Evolutionary conservation across 2,329 filamentous ascomycete species (phyloP), one percentile per base, ranked within the genome.

Genomic region (Pseudocercospora pini-densiflorae): DNA sequence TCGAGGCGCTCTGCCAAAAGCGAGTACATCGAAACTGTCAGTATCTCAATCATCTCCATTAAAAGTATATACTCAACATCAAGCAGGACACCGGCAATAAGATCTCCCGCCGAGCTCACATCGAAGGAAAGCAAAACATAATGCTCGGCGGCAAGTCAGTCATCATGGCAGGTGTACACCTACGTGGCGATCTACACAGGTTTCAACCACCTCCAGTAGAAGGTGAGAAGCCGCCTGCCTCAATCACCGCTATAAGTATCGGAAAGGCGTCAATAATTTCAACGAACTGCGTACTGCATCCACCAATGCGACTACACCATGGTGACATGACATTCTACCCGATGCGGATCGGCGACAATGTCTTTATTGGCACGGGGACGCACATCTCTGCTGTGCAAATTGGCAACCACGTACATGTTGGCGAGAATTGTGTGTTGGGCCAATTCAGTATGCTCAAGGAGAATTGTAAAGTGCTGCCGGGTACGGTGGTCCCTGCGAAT

Each of bases 61-160:
- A 54, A 45, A 51, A 24, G 19, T 40, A 27, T 33, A 27, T 10
- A 36, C 61, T 66, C 21, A 45, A 57, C 67, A 53, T 24, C 60
- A 6, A 3, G 19, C 72, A 97, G 94, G 94, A 98, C 81, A 97
- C 94, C 2, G 95, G 95, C 72, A 99, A 99, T 87, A 98, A 98
- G 83, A 95, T 99, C 75, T 94, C 94, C 45, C 92, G 95, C 72
- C 93, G 93, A 73, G 92, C 93, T 68, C 90, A 91, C 77, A 92
- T 99, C 73, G 92, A 97, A 76, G 95, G 95, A 75, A 97, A 94
- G 23, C 93, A 97, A 74, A 97, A 98, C 81, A 98, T 99, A 81
- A 97, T 97, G 80, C 90, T 99, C 1, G 95, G 93, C 73, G 95
- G 95, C 70, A 97, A 80, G 81, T 97, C 94, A 0, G 93, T 98